A percentile compares a stretch with the other conserved stretches of the same genome.
phyloP scores from a whole-genome alignment of 495 filamentous ascomycete species.

The Ascobolus immersus region DNA sequence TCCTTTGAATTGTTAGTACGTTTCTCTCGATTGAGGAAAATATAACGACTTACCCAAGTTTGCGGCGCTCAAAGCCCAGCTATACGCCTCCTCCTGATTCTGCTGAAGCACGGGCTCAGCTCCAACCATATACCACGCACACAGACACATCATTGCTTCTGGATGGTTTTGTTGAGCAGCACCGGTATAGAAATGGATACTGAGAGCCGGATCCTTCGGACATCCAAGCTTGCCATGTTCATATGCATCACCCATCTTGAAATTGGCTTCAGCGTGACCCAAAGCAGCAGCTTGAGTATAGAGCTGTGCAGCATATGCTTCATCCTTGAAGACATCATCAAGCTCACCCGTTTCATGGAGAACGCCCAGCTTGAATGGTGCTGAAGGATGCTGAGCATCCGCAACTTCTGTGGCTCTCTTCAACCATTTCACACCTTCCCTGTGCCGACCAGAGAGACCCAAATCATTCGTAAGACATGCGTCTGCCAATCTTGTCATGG shows the following conservation, averaged over 20 bases:
- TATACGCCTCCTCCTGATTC: conserved; percentile 86
- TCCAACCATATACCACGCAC: conserved; percentile 94
- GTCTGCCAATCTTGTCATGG: conserved; percentile 72
- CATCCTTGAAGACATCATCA: conserved; percentile 75
- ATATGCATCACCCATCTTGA: conserved; percentile 81
- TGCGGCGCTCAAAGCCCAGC: conserved; percentile 76
- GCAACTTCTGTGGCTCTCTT: conserved; percentile 75
- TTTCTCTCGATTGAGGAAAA: conserved; percentile 1
- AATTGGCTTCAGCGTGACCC: conserved; percentile 63
- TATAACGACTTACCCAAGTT: conserved; percentile 38
- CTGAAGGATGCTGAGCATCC: conserved; percentile 73
- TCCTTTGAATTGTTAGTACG: conserved; percentile 23
- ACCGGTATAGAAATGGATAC: conserved; percentile 89
- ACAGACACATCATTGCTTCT: conserved; percentile 93
- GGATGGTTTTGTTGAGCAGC: conserved; percentile 66
- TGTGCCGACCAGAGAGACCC: conserved; percentile 56
- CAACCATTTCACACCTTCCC: conserved; percentile 89
- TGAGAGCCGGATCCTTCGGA: conserved; percentile 72
- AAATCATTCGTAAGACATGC: conserved; percentile 76
- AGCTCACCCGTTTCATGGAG: conserved; percentile 76
- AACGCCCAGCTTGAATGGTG: conserved; percentile 69
- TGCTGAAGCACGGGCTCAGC: conserved; percentile 81
- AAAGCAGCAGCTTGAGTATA: conserved; percentile 86
- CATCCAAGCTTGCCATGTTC: conserved; percentile 75
- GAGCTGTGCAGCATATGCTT: conserved; percentile 72